Evolutionary conservation across 2,329 filamentous ascomycete genomes (phyloP), one percentile per base, ranked within the genome.

Genomic region (Verticillium nonalfalfae): DNA sequence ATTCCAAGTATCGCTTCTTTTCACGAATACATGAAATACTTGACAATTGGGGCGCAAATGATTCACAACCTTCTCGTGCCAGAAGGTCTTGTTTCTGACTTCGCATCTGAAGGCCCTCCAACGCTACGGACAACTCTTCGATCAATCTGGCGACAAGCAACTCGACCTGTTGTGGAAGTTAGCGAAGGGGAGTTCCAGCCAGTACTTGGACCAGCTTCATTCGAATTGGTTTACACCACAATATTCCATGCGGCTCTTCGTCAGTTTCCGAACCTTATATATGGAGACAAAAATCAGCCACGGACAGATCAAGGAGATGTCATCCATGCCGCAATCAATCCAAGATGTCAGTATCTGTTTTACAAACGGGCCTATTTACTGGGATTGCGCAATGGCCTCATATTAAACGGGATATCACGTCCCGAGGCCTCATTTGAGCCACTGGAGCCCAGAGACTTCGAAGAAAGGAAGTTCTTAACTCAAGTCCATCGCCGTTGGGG

Each of bases 181-280:
- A 55, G 57, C 21, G 64, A 66, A 59, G 64, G 63, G 33, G 58
- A 60, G 56, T 66, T 66, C 55, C 45, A 54, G 39, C 45, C 39
- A 38, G 61, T 26, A 35, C 14, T 40, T 21, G 60, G 63, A 11
- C 60, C 56, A 11, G 54, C 63, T 35, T 59, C 59, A 45, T 66
- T 66, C 34, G 54, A 66, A 21, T 38, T 63, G 33, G 59, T 60
- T 26, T 65, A 66, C 57, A 59, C 50, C 35, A 59, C 63, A 31
- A 18, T 66, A 10, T 26, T 66, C 21, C 61, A 62, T 38, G 57
- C 60, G 31, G 61, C 60, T 35, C 60, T 66, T 45, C 57, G 61
- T 26, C 57, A 65, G 39, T 64, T 65, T 59, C 63, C 59, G 35
- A 62, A 63, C 56, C 58, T 66, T 2, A 60, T 56, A n/a, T 55